Base-by-base conservation (phyloP, 371 early-diverging fungal species). In the Haplosporangium sp. region DNA sequence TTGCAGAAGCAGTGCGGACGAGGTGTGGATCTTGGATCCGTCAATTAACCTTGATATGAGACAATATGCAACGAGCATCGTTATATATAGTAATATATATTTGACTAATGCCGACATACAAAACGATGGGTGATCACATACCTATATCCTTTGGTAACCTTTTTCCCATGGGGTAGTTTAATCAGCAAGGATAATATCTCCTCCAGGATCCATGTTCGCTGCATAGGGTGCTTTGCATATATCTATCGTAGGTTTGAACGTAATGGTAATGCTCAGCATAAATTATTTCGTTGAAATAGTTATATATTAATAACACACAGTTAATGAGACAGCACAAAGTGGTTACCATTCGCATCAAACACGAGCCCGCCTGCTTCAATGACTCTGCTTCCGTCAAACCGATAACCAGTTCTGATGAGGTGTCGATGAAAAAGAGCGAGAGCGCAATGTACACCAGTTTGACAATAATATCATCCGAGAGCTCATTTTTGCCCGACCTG, bases 121-220 rank as follows among this genome's bases (percentile, higher is more conserved):
- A 9, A 58, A 42, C 23, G 2, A 16, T 41, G 21, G 42, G 41
- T 5, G 13, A 18, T 37, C 9, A 7, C 53, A 45, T 71, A 83
- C 85, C 88, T 86, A 60, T 87, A 92, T 13, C 85, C 83, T 61
- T 86, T 84, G 52, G 68, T 46, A 12, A 62, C 75, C 16, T 83
- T 82, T 71, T 87, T 88, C 54, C 87, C 84, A 7, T 82, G 75
- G 0, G 89, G 87, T 14, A 90, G 55, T 53, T 90, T 89, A 46
- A 92, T 87, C 11, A 95, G 69, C 42, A 90, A 89, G 0, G 90
- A 88, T 21, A 95, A 81, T 20, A 95, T 89, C 64, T 97, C 97
- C 53, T 95, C 95, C 23, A 97, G 81, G 16, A 97, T 93, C 89
- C 94, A 92, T 16, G 80, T 69, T 23, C 95, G 85, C 59, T 95